Base-by-base conservation (phyloP, 805 yeast genomes). In the Wickerhamiella nectarea region DNA sequence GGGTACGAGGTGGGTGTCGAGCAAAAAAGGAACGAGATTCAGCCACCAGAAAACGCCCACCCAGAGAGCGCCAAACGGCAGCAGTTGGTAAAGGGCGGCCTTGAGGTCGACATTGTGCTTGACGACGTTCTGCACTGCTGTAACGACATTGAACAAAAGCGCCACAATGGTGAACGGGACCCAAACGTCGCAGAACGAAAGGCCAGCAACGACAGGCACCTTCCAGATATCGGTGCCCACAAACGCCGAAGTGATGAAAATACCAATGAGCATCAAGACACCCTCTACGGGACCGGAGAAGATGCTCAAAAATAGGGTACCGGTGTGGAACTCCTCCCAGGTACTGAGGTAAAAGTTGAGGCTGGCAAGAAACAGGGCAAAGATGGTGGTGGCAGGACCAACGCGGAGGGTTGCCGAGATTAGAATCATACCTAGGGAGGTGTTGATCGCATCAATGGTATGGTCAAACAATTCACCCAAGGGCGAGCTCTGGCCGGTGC, bases 221-320 rank as follows among this genome's bases (percentile, higher is more conserved):
- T 68, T 67, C 93, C 94, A 87, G 33, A 75, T 56, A 1, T 66
- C 69, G 3, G 84, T 78, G 2, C 96, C 96, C 42, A 65, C 60
- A 28, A 75, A 45, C 3, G 84, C 94, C 0, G 94, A 80, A 18
- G 72, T 36, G 3, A 74, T 44, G 55, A 74, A 84, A 14, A 78
- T 62, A 0, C 54, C 59, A 18, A 73, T 61, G 42, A 84, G 66
- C 63, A 79, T 68, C 50, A 85, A 57, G 22, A 87, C 82, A 2
- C 97, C 97, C 62, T 87, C 97, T 3, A 89, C 96, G 0, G 97
- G 97, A 0, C 97, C 97, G 11, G 93, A 80, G 54, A 84, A 76
- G 49, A 71, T 77, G 28, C 89, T 76, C 43, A 87, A 66, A 59
- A 70, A 87, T 41, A 87, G 66, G 38, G 76, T 77, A 54, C 85